These are phyloP conservation scores for Arachnomyces sp. DNA, from an alignment of 2,329 filamentous ascomycete genomes.

Conservation along the genomic window DNA sequence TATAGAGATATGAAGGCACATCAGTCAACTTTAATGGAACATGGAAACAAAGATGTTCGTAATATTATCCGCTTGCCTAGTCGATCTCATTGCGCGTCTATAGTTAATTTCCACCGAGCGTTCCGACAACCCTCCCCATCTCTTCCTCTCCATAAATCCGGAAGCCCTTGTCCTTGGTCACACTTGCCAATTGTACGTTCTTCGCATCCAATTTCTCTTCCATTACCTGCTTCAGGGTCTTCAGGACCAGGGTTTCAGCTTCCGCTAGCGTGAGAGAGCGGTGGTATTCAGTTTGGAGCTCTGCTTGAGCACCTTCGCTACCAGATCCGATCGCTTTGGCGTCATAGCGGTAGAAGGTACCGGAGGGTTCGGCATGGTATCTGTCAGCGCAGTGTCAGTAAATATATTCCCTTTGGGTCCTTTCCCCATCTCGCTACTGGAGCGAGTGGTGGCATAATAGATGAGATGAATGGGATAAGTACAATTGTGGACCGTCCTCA, in stretches of 20 bases:
- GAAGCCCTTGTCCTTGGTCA: constrained; percentile 96
- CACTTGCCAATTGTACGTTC: constrained; percentile 96
- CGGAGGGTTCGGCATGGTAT: constrained; percentile 95
- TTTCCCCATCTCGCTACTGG: neutral
- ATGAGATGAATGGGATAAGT: constrained; percentile 10
- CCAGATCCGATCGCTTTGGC: constrained; percentile 98
- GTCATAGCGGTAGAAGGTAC: constrained; percentile 98
- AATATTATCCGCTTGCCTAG: neutral
- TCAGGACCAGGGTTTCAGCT: constrained; percentile 89
- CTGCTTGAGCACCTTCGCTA: constrained; percentile 93
- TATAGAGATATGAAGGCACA: neutral
- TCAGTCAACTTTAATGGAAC: constrained; percentile 2
- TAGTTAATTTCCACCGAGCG: constrained; percentile 44
- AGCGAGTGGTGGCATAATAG: neutral
- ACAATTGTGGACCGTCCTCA: constrained; percentile 90
- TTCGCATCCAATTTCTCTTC: constrained; percentile 98
- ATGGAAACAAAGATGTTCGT: constrained; percentile 2
- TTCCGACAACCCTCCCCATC: constrained; percentile 87
- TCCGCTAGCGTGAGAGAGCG: constrained; percentile 90
- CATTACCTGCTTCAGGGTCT: constrained; percentile 99
- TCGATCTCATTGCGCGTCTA: constrained; percentile 12
- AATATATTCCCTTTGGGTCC: neutral
- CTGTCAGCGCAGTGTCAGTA: constrained; percentile 29
- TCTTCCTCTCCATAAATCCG: constrained; percentile 97
- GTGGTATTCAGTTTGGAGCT: constrained; percentile 98